A percentile compares a stretch with the other conserved stretches of the same genome.
phyloP scores from a whole-genome alignment of 1,284 basidiomycete genomes.

The Sanghuangporus weigelae region DNA sequence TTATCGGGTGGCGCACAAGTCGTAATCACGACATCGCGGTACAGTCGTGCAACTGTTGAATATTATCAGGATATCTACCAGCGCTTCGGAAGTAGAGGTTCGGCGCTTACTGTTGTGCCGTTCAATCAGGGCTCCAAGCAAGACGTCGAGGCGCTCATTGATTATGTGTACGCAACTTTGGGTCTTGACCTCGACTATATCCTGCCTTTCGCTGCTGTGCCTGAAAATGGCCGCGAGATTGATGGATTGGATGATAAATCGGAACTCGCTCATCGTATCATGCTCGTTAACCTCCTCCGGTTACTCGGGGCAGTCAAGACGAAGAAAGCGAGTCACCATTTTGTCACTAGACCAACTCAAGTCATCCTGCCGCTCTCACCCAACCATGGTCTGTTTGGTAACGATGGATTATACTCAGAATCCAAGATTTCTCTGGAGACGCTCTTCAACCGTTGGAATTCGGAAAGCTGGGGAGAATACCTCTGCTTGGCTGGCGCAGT shows the following conservation, averaged over 20 bases:
- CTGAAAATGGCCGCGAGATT: constrained; percentile 98
- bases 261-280: constrained; percentile 96
- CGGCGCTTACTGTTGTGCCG: constrained; percentile 93
- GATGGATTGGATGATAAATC: constrained; percentile 96
- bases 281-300: constrained; percentile 92
- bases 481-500: constrained; percentile 97
- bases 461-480: constrained; percentile 99
- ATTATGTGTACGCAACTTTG: constrained; percentile 95
- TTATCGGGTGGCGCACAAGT: constrained; percentile 95
- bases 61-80: constrained; percentile 99
- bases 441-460: constrained; percentile 94
- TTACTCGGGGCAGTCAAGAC: constrained; percentile 95
- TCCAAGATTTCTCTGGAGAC: constrained; percentile 98
- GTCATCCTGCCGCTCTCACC: constrained; percentile 96
- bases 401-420: constrained; percentile 97
- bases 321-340: constrained; percentile 95
- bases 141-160: constrained; percentile 94
- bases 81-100: constrained; percentile 89
- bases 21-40: constrained; percentile 95
- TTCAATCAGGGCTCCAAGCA: constrained; percentile 99
- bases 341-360: constrained; percentile 96
- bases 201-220: constrained; percentile 95
- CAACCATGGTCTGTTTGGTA: constrained; percentile 97
- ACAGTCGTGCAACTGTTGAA: constrained; percentile 90
- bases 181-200: constrained; percentile 97